Percentiles rank a stretch among this genome's conserved stretches.
phyloP scores from a whole-genome alignment of 495 filamentous ascomycete species.

The Chaetomium fimeti region DNA sequence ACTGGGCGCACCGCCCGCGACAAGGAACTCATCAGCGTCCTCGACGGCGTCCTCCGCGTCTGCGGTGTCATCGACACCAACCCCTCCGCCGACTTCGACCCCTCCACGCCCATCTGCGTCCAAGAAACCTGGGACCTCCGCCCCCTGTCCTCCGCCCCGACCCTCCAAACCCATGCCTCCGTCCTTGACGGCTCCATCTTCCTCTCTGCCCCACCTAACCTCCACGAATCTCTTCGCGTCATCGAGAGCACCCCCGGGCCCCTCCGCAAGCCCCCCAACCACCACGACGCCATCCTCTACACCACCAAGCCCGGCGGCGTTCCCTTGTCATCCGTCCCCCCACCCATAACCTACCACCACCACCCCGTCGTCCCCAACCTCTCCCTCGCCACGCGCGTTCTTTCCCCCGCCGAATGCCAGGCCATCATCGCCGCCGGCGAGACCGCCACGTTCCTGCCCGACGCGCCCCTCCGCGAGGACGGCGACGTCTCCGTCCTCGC shows the following conservation, averaged over 20 bases:
- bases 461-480: slow-evolving; percentile 47
- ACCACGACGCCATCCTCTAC: slow-evolving; percentile 47
- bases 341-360: slow-evolving; percentile 33
- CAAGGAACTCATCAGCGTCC: too few relatives aligned
- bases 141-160: slow-evolving; percentile 6
- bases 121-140: slow-evolving; percentile 41
- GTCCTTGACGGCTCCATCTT: slow-evolving; percentile 41
- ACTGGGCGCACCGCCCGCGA: too few relatives aligned
- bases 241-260: slow-evolving; percentile 46
- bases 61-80: too few relatives aligned
- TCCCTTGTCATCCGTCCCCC: slow-evolving; percentile 30
- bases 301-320: slow-evolving; percentile 41
- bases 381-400: slow-evolving; percentile 40
- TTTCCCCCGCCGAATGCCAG: slow-evolving; percentile 19
- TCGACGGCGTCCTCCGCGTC: too few relatives aligned
- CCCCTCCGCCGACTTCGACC: slow-evolving; percentile 1
- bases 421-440: slow-evolving; percentile 50
- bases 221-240: slow-evolving; percentile 34
- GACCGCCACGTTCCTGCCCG: slow-evolving; percentile 46
- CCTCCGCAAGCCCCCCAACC: slow-evolving; percentile 50
- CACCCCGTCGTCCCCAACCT: slow-evolving; percentile 46
- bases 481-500: slow-evolving; percentile 47
- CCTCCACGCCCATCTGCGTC: slow-evolving; percentile 33
- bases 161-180: slow-evolving; percentile 35
- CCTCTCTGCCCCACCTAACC: slow-evolving; percentile 17